Evolutionary conservation across 257 asterid species (phyloP).

Genomic region (Linderniella brevidens): DNA sequence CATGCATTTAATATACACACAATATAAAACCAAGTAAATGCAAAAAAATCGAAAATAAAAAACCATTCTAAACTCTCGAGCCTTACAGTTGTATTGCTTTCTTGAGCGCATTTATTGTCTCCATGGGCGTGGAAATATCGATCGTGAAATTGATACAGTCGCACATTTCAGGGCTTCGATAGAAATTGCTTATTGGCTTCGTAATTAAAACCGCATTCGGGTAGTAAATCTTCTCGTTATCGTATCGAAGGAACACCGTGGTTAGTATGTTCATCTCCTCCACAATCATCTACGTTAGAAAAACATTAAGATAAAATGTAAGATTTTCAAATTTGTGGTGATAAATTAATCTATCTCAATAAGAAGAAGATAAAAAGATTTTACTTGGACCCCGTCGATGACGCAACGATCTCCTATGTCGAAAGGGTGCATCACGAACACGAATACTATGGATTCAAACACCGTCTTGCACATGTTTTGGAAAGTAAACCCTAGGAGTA

Average conservation of each 20-base stretch:
- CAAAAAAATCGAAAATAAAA: not conserved
- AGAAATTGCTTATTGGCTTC: conserved; percentile 49
- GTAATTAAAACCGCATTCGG: conserved; percentile 35
- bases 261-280: conserved; percentile 63
- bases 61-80: not conserved
- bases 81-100: conserved; percentile 35
- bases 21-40: not conserved
- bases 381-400: conserved; percentile 53
- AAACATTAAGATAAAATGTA: not conserved
- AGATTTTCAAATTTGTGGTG: not conserved
- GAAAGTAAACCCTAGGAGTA: conserved; percentile 45
- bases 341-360: not conserved
- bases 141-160: conserved; percentile 28
- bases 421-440: conserved; percentile 15
- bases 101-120: conserved; percentile 33
- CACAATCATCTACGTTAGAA: conserved; percentile 27
- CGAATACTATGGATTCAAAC: conserved; percentile 49
- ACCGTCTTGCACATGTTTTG: conserved; percentile 57
- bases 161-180: conserved; percentile 56
- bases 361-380: not conserved
- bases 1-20: too few species aligned
- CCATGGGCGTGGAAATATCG: conserved; percentile 33
- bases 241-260: conserved; percentile 43
- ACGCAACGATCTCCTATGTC: conserved; percentile 31
- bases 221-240: conserved; percentile 50